Percentiles rank a stretch among this genome's conserved stretches.
Conservation (phyloP, 345 rosid species). For the Punica granatum region DNA sequence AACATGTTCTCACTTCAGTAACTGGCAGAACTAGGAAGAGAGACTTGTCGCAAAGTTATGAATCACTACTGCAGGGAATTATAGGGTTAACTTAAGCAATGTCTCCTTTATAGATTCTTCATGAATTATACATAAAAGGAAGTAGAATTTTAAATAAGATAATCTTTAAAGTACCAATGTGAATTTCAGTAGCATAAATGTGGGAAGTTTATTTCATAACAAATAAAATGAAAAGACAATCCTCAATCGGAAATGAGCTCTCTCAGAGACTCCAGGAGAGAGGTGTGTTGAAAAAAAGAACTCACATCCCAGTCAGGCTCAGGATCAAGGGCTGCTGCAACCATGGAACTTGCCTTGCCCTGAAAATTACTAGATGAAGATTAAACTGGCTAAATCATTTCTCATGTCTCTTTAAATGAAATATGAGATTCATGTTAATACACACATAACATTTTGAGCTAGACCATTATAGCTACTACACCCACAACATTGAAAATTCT, state of each 20-base stretch:
- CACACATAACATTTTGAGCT: not conserved
- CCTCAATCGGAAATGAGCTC: not conserved
- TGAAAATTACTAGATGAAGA: conserved; percentile 16
- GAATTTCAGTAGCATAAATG: not conserved
- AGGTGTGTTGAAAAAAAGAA: not conserved
- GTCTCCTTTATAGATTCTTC: not conserved
- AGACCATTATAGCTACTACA: not conserved
- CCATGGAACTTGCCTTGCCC: conserved; percentile 99
- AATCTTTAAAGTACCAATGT: not conserved
- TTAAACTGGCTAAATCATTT: not conserved
- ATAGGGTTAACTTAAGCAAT: not conserved
- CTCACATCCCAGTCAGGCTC: conserved; percentile 76
- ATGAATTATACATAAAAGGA: not conserved
- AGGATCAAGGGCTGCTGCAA: conserved; percentile 73
- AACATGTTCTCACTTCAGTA: not conserved
- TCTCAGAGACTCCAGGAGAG: not conserved
- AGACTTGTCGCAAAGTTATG: not conserved
- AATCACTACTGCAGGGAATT: not conserved
- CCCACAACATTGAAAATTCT: not conserved
- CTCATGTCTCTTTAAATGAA: not conserved
- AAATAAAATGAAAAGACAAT: not conserved
- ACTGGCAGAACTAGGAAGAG: not conserved
- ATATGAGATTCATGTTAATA: not conserved
- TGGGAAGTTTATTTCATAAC: not conserved
- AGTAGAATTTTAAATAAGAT: not conserved